Evolutionary conservation across 2,329 filamentous ascomycete species (phyloP), one percentile per base, ranked within the genome.

Genomic region (Diaporthe sp.): DNA sequence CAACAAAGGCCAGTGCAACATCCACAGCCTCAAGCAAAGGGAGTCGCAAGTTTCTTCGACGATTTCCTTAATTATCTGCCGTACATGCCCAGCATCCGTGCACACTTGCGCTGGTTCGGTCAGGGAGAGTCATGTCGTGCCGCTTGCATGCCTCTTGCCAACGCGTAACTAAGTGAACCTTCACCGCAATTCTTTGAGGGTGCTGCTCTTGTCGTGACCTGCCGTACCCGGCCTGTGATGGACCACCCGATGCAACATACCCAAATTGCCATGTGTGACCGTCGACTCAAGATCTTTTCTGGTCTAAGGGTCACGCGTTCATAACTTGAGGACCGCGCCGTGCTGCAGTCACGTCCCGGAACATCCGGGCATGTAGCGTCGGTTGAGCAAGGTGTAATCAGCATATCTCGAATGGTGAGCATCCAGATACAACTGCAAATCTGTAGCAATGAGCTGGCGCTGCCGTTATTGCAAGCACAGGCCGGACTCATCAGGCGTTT

Each of bases 111-210:
- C 30, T 40, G 17, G 28, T 66, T 47, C 45, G 17, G 40, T 15
- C 42, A n/a, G 7, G 42, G 17, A 64, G 61, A 66, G 61, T 66
- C 61, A 66, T 66, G 42, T n/a, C 22, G 7, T 50, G 30, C n/a
- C 28, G 10, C 19, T 9, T 19, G 61, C 30, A 8, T 28, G 38
- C 61, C 10, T 9, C 3, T 25, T 19, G 22, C 28, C 28, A 66
- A 28, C 28, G 22, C 61, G 12, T 35, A 6, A 33, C 17, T 19
- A 6, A 33, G 22, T 19, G 35, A 38, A 38, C 35, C 9, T 42
- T 66, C 42, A 50, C 60, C 61, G 61, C 42, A 66, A 10, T 35
- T 66, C 28, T 35, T 25, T 30, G 22, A 25, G n/a, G 40, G 8
- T 60, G 33, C 22, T 60, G 57, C 33, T 40, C 5, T 25, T 17